A percentile compares a stretch with the other conserved stretches of the same genome.
These are phyloP conservation scores for Gossypium gossypioides DNA, from an alignment of 441 rosid species.

Conservation along the genomic window DNA sequence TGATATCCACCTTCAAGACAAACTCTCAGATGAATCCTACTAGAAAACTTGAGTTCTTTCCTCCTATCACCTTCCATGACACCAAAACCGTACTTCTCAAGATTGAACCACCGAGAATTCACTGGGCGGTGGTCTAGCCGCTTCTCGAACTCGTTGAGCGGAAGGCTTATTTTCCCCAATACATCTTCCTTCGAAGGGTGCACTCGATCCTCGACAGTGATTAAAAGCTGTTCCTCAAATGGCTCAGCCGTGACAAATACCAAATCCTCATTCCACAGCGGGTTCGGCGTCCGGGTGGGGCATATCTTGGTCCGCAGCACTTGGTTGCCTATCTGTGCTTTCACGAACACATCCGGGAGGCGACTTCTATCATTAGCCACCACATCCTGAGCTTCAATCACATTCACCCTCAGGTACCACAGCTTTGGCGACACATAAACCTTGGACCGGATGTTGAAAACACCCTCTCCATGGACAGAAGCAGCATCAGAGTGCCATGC, in stretches of 20 bases:
- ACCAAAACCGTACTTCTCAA: conserved; percentile 69
- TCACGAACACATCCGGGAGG: conserved; percentile 61
- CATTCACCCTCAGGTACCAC: conserved; percentile 76
- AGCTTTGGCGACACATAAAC: conserved; percentile 82
- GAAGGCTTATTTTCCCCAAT: conserved; percentile 53
- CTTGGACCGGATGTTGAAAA: conserved; percentile 52
- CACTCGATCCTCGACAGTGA: conserved; percentile 60
- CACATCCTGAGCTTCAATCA: conserved; percentile 82
- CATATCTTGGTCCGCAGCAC: conserved; percentile 48
- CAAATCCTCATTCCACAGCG: conserved; percentile 73
- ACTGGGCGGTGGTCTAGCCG: conserved; percentile 74
- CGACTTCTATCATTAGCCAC: conserved; percentile 53
- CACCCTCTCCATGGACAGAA: conserved; percentile 56
- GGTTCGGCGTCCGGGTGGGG: conserved; percentile 39
- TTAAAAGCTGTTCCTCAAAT: conserved; percentile 63
- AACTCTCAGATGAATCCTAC: conserved; percentile 47
- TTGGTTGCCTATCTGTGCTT: conserved; percentile 72
- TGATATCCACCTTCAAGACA: conserved; percentile 70
- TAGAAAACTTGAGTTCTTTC: conserved; percentile 57
- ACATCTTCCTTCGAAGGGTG: conserved; percentile 55
- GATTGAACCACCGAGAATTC: conserved; percentile 74
- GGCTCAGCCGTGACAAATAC: conserved; percentile 83
- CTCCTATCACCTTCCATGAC: conserved; percentile 62
- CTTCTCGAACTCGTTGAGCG: conserved; percentile 50
- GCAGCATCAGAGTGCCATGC: conserved; percentile 71